Evolutionary conservation across 1,284 basidiomycete species (phyloP).

Genomic region (Trametes sp.): DNA sequence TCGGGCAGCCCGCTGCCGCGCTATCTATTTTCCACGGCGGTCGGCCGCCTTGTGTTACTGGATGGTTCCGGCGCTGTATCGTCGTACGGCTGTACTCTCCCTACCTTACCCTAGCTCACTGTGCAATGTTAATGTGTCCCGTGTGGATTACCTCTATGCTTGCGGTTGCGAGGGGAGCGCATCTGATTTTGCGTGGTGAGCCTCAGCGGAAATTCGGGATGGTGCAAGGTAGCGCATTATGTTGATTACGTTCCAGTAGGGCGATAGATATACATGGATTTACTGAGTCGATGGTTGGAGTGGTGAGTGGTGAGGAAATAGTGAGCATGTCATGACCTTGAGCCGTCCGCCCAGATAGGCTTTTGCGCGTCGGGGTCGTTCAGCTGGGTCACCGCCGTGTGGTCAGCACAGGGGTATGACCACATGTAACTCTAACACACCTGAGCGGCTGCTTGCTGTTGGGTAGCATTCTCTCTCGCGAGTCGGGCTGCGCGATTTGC

Average conservation of each 20-base stretch:
- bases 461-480: constrained; percentile 61
- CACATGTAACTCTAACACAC: constrained; percentile 44
- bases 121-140: constrained; percentile 19
- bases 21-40: constrained; percentile 18
- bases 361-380: constrained; percentile 56
- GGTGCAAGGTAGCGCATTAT: too few species aligned
- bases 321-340: constrained; percentile 18
- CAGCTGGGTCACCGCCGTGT: constrained; percentile 32
- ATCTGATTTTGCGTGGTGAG: too few species aligned
- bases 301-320: background rate
- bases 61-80: constrained; percentile 22
- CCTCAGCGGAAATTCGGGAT: too few species aligned
- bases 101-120: constrained; percentile 17
- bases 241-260: constrained; percentile 5
- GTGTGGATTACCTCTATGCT: background rate
- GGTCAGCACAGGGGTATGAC: background rate
- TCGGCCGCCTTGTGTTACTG: constrained; percentile 18
- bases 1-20: constrained; percentile 5
- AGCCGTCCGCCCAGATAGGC: constrained; percentile 57
- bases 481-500: constrained; percentile 62
- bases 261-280: constrained; percentile 8
- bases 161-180: too few species aligned
- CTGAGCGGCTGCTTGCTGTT: constrained; percentile 62
- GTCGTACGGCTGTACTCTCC: constrained; percentile 24
- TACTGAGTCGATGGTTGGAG: background rate